A percentile compares a stretch with the other conserved stretches of the same genome.
Evolutionary conservation across 1,284 basidiomycete species (phyloP).

Genomic region (Melampsora americana): DNA sequence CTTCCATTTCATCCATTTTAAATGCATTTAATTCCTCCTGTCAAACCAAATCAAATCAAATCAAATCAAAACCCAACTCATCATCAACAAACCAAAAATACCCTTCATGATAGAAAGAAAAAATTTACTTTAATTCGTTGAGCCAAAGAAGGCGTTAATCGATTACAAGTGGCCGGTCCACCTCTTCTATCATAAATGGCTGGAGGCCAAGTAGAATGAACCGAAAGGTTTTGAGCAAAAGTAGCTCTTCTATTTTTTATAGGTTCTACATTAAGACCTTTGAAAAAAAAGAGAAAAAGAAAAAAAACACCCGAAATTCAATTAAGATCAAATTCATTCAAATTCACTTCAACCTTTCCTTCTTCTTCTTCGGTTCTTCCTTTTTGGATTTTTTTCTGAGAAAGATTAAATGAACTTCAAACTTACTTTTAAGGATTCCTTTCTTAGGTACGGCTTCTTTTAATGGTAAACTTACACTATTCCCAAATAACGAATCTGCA

Average conservation of each 20-base stretch:
- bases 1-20: slow-evolving; percentile 98
- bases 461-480: slow-evolving; percentile 63
- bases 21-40: slow-evolving; percentile 88
- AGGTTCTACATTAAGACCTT: slow-evolving; percentile 47
- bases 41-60: not conserved
- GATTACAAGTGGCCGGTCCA: slow-evolving; percentile 94
- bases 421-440: slow-evolving; percentile 76
- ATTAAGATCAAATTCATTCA: too few relatives aligned
- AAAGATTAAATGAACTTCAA: not conserved
- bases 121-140: slow-evolving; percentile 73
- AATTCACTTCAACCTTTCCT: too few relatives aligned
- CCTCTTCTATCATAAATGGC: slow-evolving; percentile 87
- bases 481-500: slow-evolving; percentile 56
- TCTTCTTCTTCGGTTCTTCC: too few relatives aligned
- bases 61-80: slow-evolving; percentile 4
- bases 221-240: slow-evolving; percentile 86
- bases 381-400: slow-evolving; percentile 4
- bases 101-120: not conserved
- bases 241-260: slow-evolving; percentile 57
- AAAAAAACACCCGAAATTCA: not conserved
- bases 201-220: slow-evolving; percentile 91
- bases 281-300: slow-evolving; percentile 45
- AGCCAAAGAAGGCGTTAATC: slow-evolving; percentile 86
- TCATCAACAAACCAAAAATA: not conserved
- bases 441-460: slow-evolving; percentile 65